These are phyloP conservation scores for Verticillium klebahnii DNA, from an alignment of 2,329 filamentous ascomycete genomes.

Conservation along the genomic window DNA sequence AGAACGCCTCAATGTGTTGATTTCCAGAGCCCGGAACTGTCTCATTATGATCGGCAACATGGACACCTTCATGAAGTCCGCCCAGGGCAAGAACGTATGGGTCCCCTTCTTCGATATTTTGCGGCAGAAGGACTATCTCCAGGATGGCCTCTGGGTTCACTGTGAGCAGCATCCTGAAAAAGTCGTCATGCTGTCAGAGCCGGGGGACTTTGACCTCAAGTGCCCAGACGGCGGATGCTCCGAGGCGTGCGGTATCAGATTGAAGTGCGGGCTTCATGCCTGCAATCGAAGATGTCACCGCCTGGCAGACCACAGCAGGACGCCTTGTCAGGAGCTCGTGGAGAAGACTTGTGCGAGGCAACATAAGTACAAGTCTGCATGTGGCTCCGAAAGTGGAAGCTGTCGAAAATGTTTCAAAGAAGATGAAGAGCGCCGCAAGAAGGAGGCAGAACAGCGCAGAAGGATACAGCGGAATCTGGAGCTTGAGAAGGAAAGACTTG, in stretches of 20 bases:
- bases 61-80: conserved; percentile 57
- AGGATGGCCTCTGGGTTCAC: conserved; percentile 55
- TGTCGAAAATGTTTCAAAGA: conserved; percentile 52
- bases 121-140: conserved; percentile 44
- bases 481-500: conserved; percentile 43
- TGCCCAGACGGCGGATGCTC: conserved; percentile 69
- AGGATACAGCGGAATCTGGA: conserved; percentile 40
- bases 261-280: conserved; percentile 54
- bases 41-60: conserved; percentile 69
- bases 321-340: conserved; percentile 28
- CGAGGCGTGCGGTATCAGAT: conserved; percentile 47
- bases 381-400: conserved; percentile 28
- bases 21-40: conserved; percentile 61
- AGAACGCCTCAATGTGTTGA: conserved; percentile 64
- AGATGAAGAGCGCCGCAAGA: conserved; percentile 36
- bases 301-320: conserved; percentile 50
- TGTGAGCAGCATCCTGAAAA: conserved; percentile 56
- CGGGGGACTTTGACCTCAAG: conserved; percentile 53
- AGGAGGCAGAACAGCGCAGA: conserved; percentile 33
- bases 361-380: conserved; percentile 45
- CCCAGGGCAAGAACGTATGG: conserved; percentile 57
- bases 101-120: conserved; percentile 50
- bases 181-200: conserved; percentile 37
- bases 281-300: conserved; percentile 62
- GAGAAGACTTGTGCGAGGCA: conserved; percentile 43